phyloP scores from a whole-genome alignment of 106 monocot species.

The Posidonia australis region DNA sequence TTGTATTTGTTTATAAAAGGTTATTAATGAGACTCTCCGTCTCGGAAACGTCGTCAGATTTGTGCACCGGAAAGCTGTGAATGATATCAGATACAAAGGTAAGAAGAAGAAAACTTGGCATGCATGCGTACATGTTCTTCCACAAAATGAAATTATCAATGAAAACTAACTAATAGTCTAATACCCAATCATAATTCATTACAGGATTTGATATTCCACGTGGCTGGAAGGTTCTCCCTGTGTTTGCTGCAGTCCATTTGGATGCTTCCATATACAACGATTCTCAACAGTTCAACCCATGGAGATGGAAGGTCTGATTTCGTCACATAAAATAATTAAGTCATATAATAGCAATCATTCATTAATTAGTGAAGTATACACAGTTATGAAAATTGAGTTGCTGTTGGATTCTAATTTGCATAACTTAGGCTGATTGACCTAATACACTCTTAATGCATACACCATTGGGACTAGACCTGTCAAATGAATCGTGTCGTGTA shows the following conservation, averaged over 20 bases:
- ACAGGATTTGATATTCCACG: constrained; percentile 40
- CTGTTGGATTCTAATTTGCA: too few species aligned
- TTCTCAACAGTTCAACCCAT: constrained; percentile 35
- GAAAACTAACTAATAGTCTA: too few species aligned
- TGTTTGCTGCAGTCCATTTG: constrained; percentile 33
- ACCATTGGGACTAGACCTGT: too few species aligned
- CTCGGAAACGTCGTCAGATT: constrained; percentile 82
- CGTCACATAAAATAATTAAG: too few species aligned
- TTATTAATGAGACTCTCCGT: constrained; percentile 82
- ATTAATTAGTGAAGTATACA: too few species aligned
- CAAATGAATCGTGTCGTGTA: too few species aligned
- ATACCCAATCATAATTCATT: too few species aligned
- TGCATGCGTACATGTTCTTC: background rate
- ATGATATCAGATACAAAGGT: constrained; percentile 3
- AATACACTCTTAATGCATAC: too few species aligned
- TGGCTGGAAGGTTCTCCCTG: constrained; percentile 35
- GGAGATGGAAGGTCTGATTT: constrained; percentile 38
- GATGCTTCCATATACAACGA: constrained; percentile 28
- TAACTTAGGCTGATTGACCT: too few species aligned
- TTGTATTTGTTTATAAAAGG: constrained; percentile 28
- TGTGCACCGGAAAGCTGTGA: constrained; percentile 62
- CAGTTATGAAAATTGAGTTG: too few species aligned
- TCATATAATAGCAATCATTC: too few species aligned
- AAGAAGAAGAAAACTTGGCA: background rate
- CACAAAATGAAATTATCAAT: too few species aligned